These are phyloP conservation scores for Plenodomus tracheiphilus DNA, from an alignment of 2,329 filamentous ascomycete species.

Conservation along the genomic window DNA sequence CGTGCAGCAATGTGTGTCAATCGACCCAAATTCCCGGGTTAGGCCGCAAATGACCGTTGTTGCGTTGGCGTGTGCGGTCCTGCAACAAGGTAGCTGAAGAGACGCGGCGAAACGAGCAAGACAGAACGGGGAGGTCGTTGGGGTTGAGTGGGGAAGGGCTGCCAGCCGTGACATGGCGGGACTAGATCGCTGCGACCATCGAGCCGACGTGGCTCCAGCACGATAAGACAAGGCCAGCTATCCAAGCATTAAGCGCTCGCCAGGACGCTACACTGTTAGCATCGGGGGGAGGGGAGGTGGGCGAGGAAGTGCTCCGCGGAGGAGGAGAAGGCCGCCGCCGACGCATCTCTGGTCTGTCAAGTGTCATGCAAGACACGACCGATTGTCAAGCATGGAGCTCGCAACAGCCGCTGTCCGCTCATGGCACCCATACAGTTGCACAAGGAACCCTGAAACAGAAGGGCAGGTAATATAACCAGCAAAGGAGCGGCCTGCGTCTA, in stretches of 20 bases:
- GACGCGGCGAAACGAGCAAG: slow-evolving; percentile 12
- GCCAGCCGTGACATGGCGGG: slow-evolving; percentile 12
- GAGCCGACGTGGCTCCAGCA: slow-evolving; percentile 20
- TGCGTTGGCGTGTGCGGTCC: slow-evolving; percentile 6
- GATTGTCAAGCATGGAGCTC: slow-evolving; percentile 10
- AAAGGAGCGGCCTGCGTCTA: slow-evolving; percentile 34
- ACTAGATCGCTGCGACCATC: slow-evolving; percentile 11
- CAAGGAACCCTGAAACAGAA: slow-evolving; percentile 11
- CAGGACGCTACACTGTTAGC: slow-evolving; percentile 19
- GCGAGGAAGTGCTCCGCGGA: slow-evolving; percentile 1
- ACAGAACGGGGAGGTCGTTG: slow-evolving; percentile 12
- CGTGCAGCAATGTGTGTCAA: slow-evolving; percentile 8
- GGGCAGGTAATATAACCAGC: slow-evolving; percentile 27
- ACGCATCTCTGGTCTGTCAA: not conserved
- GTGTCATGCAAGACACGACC: slow-evolving; percentile 15
- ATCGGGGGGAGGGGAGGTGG: slow-evolving; percentile 4
- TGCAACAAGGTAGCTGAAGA: slow-evolving; percentile 11
- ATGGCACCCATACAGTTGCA: slow-evolving; percentile 15
- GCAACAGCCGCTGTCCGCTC: slow-evolving; percentile 25
- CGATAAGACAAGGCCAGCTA: slow-evolving; percentile 19
- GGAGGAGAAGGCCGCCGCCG: not conserved
- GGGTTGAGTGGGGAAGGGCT: slow-evolving; percentile 6
- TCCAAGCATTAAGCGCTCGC: slow-evolving; percentile 26
- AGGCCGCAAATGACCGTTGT: slow-evolving; percentile 16
- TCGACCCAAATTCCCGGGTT: slow-evolving; percentile 13